Base-by-base conservation (phyloP, 352 stramenopile genomes). In the Globisporangium ultimum region DNA sequence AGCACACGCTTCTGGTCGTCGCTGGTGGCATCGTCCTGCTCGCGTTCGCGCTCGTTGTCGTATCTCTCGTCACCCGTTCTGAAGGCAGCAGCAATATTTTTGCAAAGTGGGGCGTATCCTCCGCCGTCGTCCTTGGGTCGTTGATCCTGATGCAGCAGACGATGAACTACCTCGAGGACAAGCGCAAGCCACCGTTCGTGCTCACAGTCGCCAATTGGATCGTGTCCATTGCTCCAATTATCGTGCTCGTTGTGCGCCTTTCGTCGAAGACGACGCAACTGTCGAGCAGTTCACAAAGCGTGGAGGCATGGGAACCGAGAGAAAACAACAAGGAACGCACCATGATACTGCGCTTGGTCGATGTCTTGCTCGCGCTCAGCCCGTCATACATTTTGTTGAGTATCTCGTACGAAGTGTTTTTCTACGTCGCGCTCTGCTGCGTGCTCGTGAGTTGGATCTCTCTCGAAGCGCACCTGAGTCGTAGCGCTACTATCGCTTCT, bases 391-490 rank as follows among this genome's bases (percentile, higher is more conserved):
- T 87, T 36, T 56, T 93, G 17, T 57, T 95, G n/a, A 92, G 83
- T 53, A 92, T 95, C 53, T 87, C 84, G 36, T 95, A 92, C 68
- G 85, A 95, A 59, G 81, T 93, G 48, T 66, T 90, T 24, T 95
- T 95, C 58, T 93, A 84, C 60, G 70, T 76, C 45, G 70, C 72
- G 28, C 70, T 95, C 4, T 75, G 68, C 43, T 66, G 61, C 21
- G 66, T 88, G 61, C 71, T 93, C 10, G 61, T 84, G 28, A 71
- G 69, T 21, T 95, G 85, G 85, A 48, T 93, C 40, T 46, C 75
- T 0, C 42, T 91, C 18, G 85, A 94, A 49, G 43, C 53, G 48
- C 54, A 67, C 8, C 38, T 55, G 21, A 43, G 40, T 9, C 1
- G 2, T 14, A 36, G 34, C 49, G 10, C 32, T 21, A 43, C 3